Evolutionary conservation across 106 monocot species (phyloP).

Genomic region (Allium cepa): DNA sequence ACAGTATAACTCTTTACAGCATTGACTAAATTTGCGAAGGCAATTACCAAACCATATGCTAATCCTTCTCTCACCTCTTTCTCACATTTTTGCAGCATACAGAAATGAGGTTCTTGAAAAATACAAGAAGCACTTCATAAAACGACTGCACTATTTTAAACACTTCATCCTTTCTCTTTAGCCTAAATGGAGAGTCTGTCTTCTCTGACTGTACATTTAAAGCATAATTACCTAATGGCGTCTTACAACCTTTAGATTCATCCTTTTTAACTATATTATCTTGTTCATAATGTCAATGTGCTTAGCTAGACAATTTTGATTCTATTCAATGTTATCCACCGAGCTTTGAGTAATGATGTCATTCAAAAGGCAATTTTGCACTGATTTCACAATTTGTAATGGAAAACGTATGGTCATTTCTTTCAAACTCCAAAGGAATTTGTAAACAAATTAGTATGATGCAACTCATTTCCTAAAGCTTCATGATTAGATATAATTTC

Average conservation of each 20-base stretch:
- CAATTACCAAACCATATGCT: background rate
- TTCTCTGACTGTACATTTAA: background rate
- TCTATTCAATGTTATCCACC: background rate
- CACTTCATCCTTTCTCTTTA: background rate
- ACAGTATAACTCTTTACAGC: background rate
- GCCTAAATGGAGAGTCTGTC: background rate
- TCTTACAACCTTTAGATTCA: background rate
- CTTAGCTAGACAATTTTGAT: background rate
- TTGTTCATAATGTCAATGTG: background rate
- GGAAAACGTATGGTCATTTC: too few species aligned
- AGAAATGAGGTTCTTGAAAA: slow-evolving; percentile 2
- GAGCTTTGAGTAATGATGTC: too few species aligned
- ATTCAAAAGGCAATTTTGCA: too few species aligned
- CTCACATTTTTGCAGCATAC: background rate
- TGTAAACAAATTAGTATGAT: too few species aligned
- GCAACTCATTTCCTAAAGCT: too few species aligned
- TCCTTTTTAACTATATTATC: background rate
- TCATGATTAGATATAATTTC: too few species aligned
- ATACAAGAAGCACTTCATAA: background rate
- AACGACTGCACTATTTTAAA: background rate
- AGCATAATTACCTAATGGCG: background rate
- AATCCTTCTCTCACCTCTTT: background rate
- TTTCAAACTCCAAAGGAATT: too few species aligned
- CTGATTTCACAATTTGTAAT: too few species aligned
- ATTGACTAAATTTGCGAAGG: background rate